Base-by-base conservation (phyloP, 192 early-diverging fungal genomes). In the Gorgonomyces haynaldii region DNA sequence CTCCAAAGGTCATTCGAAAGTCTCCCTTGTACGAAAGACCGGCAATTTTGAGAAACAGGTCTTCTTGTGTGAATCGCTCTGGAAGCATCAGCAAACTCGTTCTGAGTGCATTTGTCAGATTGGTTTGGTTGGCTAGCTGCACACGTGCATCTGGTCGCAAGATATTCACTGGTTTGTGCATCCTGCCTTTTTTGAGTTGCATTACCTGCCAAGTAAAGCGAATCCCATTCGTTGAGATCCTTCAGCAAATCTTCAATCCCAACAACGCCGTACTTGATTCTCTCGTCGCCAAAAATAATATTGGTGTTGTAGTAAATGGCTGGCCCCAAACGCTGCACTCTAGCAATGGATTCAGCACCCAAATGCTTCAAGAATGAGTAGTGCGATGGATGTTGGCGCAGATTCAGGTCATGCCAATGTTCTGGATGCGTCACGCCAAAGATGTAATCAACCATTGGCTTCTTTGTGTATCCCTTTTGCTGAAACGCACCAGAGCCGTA, bases 381-480 rank as follows among this genome's bases (percentile, higher is more conserved):
- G 57, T 99, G 93, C 27, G 77, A 58, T 15, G 79, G 81, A 65
- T 96, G 79, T 60, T 91, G 88, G n/a, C 83, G 72, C 27, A 97
- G 70, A 60, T 99, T 99, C 37, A 95, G 70, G 20, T 85, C 86
- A 50, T 99, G 96, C 96, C 96, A 99, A 58, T 94, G 90, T 47
- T 85, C 80, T 10, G 93, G 82, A 61, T 99, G 86, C 4, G 82
- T 81, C 15, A 99, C 96, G 10, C 81, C 96, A 70, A 99, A 90
- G 10, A 99, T 82, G 46, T 91, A 76, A 66, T 99, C 96, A 0
- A 97, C 74, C 86, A 95, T 89, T 0, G 91, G 87, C 41, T 83
- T 65, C 22, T 42, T 37, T 42, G 30, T 45, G 52, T 94, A 92
- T 8, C 89, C 86, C 5, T 66, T 60, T 60, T 99, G 96, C 29